Percentiles rank a stretch among this genome's conserved stretches.
Evolutionary conservation across 2,329 filamentous ascomycete genomes (phyloP).

Genomic region (Fusarium secorum): DNA sequence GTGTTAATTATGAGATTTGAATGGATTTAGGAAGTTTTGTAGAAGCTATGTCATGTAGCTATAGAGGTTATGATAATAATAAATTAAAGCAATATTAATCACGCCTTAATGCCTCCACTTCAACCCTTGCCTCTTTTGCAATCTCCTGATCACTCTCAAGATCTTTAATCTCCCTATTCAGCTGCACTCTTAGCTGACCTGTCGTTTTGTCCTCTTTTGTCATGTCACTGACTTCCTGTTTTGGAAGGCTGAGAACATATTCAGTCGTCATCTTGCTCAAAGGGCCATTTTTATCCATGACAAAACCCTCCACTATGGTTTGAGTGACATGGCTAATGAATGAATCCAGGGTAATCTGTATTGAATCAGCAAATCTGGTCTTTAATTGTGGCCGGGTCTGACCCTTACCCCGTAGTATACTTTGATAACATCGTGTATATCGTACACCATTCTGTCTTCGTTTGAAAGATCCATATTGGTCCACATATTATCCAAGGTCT

Average conservation of each 20-base stretch:
- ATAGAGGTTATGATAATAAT: background rate
- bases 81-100: background rate
- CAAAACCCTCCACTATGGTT: background rate
- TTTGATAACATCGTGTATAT: background rate
- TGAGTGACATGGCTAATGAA: background rate
- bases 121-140: background rate
- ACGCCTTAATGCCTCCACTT: background rate
- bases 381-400: background rate
- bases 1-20: background rate
- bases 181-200: background rate
- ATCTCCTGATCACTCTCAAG: background rate
- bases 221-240: background rate
- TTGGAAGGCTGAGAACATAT: background rate
- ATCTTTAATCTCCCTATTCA: background rate
- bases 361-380: background rate
- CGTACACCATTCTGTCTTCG: background rate
- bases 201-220: background rate
- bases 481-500: background rate
- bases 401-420: background rate
- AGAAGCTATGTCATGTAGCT: background rate
- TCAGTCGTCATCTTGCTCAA: background rate
- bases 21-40: background rate
- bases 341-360: background rate
- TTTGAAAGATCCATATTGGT: accelerated
- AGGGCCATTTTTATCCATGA: background rate